Base-by-base conservation (phyloP, 495 filamentous ascomycete genomes). In the Aspergillus cavernicola region DNA sequence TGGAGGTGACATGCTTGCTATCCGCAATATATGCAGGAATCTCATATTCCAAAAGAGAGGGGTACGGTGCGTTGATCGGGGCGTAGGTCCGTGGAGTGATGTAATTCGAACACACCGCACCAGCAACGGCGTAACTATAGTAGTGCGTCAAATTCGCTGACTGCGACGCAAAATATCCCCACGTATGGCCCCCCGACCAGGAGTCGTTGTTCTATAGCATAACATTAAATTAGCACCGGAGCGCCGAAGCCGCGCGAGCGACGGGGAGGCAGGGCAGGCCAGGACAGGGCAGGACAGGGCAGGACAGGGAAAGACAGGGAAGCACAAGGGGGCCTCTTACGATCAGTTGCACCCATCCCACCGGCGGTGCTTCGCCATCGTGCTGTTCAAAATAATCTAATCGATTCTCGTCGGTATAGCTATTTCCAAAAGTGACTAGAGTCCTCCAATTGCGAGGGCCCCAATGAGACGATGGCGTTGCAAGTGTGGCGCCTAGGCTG, bases 121-220 rank as follows among this genome's bases (percentile, higher is more conserved):
- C 86, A 48, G 65, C 65, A 47, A 90, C 80, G 44, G 87, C 86
- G 63, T 90, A 90, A 67, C 90, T 83, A 70, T 83, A 83, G n/a
- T n/a, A n/a, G n/a, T 85, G 78, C 28, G 67, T 83, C 32, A 77
- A 74, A 4, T 75, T 71, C n/a, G 80, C 73, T 36, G 76, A 72
- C 43, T 78, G 62, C 19, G 76, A 67, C 16, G 81, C 85, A 56
- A 77, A 84, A 54, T 86, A 79, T 13, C 77, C 69, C 86, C 87
- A 92, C n/a, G 71, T 74, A 23, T 76, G 68, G n/a, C 87, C 85
- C 19, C 86, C 86, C 46, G 77, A 76, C 6, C 82, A 64, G 3
- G 86, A 83, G 2, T 38, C 55, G 51, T 70, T 77, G 51, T 63
- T 64, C 62, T 70, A 62, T 13, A 7, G 23, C 11, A 44, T 28